Evolutionary conservation across 805 yeast species (phyloP).

Genomic region (Cyberlindnera mississippiensis): DNA sequence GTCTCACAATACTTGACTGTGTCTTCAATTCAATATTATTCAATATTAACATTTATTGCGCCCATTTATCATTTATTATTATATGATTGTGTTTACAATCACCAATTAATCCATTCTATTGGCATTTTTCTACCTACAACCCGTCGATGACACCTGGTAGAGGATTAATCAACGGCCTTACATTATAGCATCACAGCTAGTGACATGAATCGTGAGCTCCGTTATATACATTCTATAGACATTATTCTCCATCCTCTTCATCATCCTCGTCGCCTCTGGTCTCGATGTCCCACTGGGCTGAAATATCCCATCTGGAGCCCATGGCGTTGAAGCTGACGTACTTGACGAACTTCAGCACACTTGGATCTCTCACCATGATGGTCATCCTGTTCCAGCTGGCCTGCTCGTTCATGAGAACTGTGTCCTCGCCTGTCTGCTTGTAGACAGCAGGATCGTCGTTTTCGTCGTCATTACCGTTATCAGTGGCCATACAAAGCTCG

Average conservation of each 20-base stretch:
- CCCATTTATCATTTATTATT: too few species aligned
- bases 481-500: slow-evolving; percentile 77
- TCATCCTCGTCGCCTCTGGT: slow-evolving; percentile 41
- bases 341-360: slow-evolving; percentile 87
- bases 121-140: too few species aligned
- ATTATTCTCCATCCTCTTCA: too few species aligned
- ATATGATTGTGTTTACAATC: too few species aligned
- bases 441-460: slow-evolving; percentile 87
- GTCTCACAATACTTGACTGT: too few species aligned
- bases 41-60: too few species aligned
- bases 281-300: slow-evolving; percentile 73
- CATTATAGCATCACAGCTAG: too few species aligned
- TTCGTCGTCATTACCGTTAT: slow-evolving; percentile 42
- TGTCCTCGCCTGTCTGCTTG: slow-evolving; percentile 54
- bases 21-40: too few species aligned
- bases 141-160: too few species aligned
- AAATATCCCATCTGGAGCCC: slow-evolving; percentile 91
- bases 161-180: too few species aligned
- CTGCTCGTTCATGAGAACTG: slow-evolving; percentile 73
- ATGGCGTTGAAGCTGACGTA: slow-evolving; percentile 85
- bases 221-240: slow-evolving; percentile 8
- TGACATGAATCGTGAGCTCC: too few species aligned
- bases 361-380: slow-evolving; percentile 76
- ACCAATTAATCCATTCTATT: too few species aligned
- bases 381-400: slow-evolving; percentile 81